These are phyloP conservation scores for Canavalia gladiata DNA, from an alignment of 306 rosid species.

Conservation along the genomic window DNA sequence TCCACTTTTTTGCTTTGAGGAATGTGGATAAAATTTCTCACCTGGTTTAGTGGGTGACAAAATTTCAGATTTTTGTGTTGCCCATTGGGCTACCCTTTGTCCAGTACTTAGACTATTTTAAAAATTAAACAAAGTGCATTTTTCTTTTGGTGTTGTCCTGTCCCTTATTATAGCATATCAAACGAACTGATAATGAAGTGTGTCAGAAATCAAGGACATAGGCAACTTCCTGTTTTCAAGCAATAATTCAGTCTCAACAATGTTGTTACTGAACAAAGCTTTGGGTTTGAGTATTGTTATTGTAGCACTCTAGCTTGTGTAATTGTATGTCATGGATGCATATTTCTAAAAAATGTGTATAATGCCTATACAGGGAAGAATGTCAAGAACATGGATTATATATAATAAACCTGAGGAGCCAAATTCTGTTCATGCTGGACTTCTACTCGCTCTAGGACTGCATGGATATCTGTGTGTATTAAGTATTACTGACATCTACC, in stretches of 20 bases:
- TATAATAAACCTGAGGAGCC: constrained; percentile 91
- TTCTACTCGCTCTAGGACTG: constrained; percentile 91
- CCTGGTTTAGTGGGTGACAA: constrained; percentile 3
- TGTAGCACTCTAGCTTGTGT: constrained; percentile 25
- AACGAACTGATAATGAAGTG: background rate
- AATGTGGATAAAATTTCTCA: background rate
- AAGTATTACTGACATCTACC: constrained; percentile 82
- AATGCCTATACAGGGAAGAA: constrained; percentile 80
- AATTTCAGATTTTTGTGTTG: background rate
- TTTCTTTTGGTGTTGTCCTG: background rate
- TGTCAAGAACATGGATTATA: constrained; percentile 95
- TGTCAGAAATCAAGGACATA: background rate
- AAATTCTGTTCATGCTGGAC: constrained; percentile 93
- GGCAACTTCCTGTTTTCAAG: background rate
- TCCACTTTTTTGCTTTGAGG: background rate
- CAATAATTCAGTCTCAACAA: background rate
- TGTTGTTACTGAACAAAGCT: background rate
- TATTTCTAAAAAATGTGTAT: constrained; percentile 38
- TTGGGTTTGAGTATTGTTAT: constrained; percentile 23
- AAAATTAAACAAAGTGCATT: background rate
- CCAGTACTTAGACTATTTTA: background rate
- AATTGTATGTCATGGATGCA: constrained; percentile 22
- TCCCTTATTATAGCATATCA: background rate
- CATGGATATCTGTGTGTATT: constrained; percentile 89
- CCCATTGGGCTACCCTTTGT: background rate